phyloP scores from a whole-genome alignment of 2,329 filamentous ascomycete genomes.

The Chaetoscypha palmicola region DNA sequence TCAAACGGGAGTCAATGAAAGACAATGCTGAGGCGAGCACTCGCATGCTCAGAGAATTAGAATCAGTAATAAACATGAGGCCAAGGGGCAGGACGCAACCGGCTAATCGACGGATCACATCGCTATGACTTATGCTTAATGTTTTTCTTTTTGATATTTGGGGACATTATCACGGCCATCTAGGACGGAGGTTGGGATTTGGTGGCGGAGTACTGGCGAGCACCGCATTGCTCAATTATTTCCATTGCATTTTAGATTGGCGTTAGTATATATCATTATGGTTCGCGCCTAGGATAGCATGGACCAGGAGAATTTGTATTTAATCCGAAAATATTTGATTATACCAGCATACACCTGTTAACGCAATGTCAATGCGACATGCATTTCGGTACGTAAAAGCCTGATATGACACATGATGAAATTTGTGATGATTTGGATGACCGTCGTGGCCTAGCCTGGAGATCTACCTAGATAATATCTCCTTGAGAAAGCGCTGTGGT shows the following conservation, averaged over 20 bases:
- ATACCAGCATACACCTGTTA: not conserved
- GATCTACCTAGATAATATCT: too few relatives aligned
- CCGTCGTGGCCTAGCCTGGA: too few relatives aligned
- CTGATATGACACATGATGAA: too few relatives aligned
- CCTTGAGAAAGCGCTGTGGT: too few relatives aligned
- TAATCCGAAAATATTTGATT: not conserved
- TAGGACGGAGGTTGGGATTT: conserved; percentile 1
- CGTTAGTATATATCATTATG: not conserved
- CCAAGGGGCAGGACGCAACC: conserved; percentile 31
- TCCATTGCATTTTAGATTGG: not conserved
- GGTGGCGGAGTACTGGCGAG: conserved; percentile 7
- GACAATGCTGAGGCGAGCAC: conserved; percentile 75
- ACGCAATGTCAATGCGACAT: too few relatives aligned
- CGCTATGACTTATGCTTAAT: conserved; percentile 30
- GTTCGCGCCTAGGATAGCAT: not conserved
- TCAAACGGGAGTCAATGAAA: conserved; percentile 60
- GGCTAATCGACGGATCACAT: conserved; percentile 28
- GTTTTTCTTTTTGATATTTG: conserved; percentile 17
- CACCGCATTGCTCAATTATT: conserved; percentile 10
- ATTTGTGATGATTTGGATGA: too few relatives aligned
- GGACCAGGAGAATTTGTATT: not conserved
- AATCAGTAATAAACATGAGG: conserved; percentile 71
- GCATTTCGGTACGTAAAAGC: too few relatives aligned
- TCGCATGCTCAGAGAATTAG: conserved; percentile 86
- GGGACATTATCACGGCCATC: not conserved